Base-by-base conservation (phyloP, 2,329 filamentous ascomycete species). In the Aureobasidium vineae region DNA sequence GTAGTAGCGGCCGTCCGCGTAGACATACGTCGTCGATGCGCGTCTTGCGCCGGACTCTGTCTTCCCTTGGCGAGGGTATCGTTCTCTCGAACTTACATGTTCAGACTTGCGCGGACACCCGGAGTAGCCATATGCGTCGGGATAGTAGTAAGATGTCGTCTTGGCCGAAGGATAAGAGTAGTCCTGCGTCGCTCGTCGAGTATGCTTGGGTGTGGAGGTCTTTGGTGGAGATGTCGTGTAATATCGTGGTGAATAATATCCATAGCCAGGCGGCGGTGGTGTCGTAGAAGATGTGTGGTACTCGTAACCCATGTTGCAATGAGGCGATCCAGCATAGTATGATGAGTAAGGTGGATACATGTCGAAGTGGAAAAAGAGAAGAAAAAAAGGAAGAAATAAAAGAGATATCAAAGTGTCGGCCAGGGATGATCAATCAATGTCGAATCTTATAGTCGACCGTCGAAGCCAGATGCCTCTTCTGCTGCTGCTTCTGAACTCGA, bases 51-150 rank as follows among this genome's bases (percentile, higher is more conserved):
- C 66, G 21, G 69, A 67, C 68, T 69, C 70, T 66, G 56, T 36
- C 41, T 60, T 60, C 11, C 70, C 69, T 68, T 72, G 72, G 71
- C 74, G 73, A 69, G 75, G 73, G 65, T 77, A 75, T 75, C 76
- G 78, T 72, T 76, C 73, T 77, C 77, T 77, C 79, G 80, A 83
- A 88, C 86, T 88, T 87, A 88, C 86, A 87, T 85, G 83, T 79
- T 88, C 85, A 77, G 79, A 74, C 77, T 84, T 82, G 79, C 78
- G 83, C 80, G 61, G 11, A 36, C 78, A 82, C 76, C 79, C 81
- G 76, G 63, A 61, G 31, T 54, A 59, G 69, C 80, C 79, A 61
- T 79, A 78, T 69, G 81, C 73, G 64, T 69, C 70, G 21, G 71
- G 72, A 72, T 68, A 77, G 71, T 74, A 60, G 75, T 79, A 69